Percentiles rank a stretch among this genome's conserved stretches.
Evolutionary conservation across 345 rosid species (phyloP).

Genomic region (Acer negundo): DNA sequence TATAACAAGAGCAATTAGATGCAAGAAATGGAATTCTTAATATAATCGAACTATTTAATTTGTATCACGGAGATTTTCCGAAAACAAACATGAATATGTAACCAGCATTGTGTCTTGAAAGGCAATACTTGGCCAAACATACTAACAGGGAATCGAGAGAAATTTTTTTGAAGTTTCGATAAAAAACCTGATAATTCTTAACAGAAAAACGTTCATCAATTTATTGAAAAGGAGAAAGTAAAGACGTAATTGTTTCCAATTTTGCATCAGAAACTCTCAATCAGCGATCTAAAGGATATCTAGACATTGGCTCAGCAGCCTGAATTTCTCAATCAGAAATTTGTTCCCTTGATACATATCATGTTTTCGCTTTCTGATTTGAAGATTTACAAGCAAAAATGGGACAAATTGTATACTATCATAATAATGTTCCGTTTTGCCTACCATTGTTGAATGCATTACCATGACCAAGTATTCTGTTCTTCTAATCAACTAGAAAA

Average conservation of each 20-base stretch:
- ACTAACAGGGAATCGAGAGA: too few relatives aligned
- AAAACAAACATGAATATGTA: not conserved
- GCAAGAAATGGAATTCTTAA: conserved; percentile 9
- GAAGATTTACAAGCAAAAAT: not conserved
- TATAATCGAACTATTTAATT: not conserved
- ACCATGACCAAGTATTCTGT: not conserved
- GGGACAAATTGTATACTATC: too few relatives aligned
- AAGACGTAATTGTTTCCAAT: not conserved
- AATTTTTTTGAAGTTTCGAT: too few relatives aligned
- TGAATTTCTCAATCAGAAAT: not conserved
- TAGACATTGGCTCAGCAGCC: not conserved
- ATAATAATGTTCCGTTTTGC: not conserved
- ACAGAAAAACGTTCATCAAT: too few relatives aligned
- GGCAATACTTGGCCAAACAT: too few relatives aligned
- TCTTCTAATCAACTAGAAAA: not conserved
- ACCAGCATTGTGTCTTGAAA: too few relatives aligned
- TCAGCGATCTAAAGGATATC: not conserved
- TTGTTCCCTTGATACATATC: not conserved
- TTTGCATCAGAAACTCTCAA: conserved; percentile 5
- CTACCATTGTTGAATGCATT: not conserved
- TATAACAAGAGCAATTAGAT: not conserved
- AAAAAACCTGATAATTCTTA: too few relatives aligned
- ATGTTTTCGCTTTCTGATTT: not conserved
- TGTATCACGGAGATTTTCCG: not conserved
- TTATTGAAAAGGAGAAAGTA: too few relatives aligned